phyloP scores from a whole-genome alignment of 2,329 filamentous ascomycete genomes.

The Pseudogymnoascus sp. region DNA sequence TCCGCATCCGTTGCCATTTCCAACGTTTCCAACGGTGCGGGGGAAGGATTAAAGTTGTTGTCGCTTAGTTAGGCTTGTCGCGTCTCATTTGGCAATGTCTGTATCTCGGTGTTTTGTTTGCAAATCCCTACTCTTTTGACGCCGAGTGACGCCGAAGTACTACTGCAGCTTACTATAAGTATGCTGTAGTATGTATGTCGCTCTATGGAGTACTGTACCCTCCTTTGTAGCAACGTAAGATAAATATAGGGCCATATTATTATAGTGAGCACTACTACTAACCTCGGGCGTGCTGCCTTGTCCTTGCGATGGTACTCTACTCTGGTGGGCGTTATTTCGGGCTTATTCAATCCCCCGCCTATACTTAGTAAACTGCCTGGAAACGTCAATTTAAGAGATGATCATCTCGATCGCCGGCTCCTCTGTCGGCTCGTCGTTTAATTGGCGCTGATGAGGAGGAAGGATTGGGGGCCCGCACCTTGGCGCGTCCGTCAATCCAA shows the following conservation, averaged over 20 bases:
- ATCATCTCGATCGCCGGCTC: neutral
- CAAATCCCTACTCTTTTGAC: neutral
- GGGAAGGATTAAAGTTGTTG: neutral
- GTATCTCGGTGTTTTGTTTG: neutral
- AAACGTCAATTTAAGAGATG: slow-evolving; percentile 2
- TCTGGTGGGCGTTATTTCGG: neutral
- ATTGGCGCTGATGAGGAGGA: neutral
- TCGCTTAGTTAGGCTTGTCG: neutral
- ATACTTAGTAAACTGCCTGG: neutral
- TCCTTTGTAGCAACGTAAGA: neutral
- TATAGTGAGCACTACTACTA: neutral
- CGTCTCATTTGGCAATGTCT: neutral
- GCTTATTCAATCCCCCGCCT: neutral
- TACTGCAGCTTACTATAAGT: neutral
- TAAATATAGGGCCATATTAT: neutral
- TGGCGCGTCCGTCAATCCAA: neutral
- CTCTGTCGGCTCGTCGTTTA: neutral
- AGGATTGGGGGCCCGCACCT: neutral
- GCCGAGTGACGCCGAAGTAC: neutral
- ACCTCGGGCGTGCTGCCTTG: neutral
- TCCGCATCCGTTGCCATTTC: neutral
- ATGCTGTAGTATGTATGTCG: neutral
- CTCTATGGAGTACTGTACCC: neutral
- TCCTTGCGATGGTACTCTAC: neutral
- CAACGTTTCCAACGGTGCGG: slow-evolving; percentile 5